Base-by-base conservation (phyloP, 495 filamentous ascomycete species). In the Penicillium pancosmium region DNA sequence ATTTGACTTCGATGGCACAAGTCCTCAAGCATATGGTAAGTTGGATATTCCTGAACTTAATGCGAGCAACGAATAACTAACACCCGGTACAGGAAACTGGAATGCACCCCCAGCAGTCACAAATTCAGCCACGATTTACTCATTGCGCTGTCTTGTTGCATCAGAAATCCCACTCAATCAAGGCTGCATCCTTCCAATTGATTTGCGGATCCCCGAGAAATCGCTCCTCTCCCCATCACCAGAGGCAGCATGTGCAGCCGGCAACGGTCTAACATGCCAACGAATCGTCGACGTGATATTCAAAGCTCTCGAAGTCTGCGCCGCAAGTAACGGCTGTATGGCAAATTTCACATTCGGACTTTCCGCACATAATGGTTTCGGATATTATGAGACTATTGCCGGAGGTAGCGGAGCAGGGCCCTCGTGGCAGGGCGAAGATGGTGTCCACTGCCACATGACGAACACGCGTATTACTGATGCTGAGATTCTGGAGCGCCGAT, bases 151-250 rank as follows among this genome's bases (percentile, higher is more conserved):
- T 67, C 80, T 97, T 50, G 91, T 97, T 61, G 86, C 84, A 1
- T 84, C 90, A 67, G 91, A 96, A 68, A 96, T 97, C 34, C 93
- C 93, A 0, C 82, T 96, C 10, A 96, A 96, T 74, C 91, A 96
- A 74, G 93, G 93, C 59, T 97, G 93, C 64, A 78, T 97, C 1
- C 84, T 82, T 49, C 93, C 93, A 1, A 86, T 96, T 67, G 80
- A 84, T 50, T 86, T 97, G 64, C 81, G 79, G 35, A 94, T 97
- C 57, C 93, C 93, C 0, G 79, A 83, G 18, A 81, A 84, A 51
- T 88, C 85, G n/a, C 87, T 97, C 55, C 82, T 97, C 11, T 88
- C 84, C 1, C 93, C 93, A 8, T 90, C 88, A 1, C 84, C 86
- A 5, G 36, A 62, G 4, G 90, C 91, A 4, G 92, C 92, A 23